A percentile compares a stretch with the other conserved stretches of the same genome.
Evolutionary conservation across 1,284 basidiomycete genomes (phyloP).

Genomic region (Naganishia sp.): DNA sequence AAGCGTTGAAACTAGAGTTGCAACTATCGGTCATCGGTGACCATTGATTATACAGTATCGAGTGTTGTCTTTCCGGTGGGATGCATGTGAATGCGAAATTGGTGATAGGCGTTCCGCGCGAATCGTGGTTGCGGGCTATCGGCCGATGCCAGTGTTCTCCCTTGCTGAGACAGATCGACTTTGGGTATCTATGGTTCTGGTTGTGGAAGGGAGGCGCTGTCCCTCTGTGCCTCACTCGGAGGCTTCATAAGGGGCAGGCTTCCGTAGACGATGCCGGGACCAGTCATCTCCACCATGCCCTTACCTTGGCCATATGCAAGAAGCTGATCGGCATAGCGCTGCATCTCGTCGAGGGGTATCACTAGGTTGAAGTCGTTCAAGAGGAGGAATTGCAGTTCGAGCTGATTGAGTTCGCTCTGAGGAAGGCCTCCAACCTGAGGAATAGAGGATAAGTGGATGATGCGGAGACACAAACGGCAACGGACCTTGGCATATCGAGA

Average conservation of each 20-base stretch:
- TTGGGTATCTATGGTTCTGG: not conserved
- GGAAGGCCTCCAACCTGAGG: slow-evolving; percentile 87
- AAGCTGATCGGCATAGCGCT: slow-evolving; percentile 88
- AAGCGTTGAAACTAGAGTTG: no score
- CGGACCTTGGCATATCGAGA: slow-evolving; percentile 95
- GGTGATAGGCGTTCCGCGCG: no score
- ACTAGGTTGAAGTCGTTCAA: slow-evolving; percentile 92
- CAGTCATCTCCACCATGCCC: slow-evolving; percentile 18
- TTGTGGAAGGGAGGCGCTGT: not conserved
- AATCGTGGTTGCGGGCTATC: no score
- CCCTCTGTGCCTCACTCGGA: slow-evolving; percentile 18
- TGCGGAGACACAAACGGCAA: slow-evolving; percentile 31
- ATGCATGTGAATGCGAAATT: not conserved
- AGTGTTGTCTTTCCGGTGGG: not conserved
- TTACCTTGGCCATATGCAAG: slow-evolving; percentile 55
- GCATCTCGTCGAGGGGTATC: slow-evolving; percentile 88
- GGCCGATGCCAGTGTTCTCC: no score
- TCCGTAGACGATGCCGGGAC: slow-evolving; percentile 21
- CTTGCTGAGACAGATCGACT: no score
- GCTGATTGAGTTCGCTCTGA: slow-evolving; percentile 88
- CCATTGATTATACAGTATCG: no score
- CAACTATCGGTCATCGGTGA: no score
- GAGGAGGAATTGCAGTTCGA: slow-evolving; percentile 94
- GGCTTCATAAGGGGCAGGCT: slow-evolving; percentile 8
- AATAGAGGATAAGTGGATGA: not conserved